Conservation (phyloP, 108 stramenopile species). For the Cyclotella atomus region DNA sequence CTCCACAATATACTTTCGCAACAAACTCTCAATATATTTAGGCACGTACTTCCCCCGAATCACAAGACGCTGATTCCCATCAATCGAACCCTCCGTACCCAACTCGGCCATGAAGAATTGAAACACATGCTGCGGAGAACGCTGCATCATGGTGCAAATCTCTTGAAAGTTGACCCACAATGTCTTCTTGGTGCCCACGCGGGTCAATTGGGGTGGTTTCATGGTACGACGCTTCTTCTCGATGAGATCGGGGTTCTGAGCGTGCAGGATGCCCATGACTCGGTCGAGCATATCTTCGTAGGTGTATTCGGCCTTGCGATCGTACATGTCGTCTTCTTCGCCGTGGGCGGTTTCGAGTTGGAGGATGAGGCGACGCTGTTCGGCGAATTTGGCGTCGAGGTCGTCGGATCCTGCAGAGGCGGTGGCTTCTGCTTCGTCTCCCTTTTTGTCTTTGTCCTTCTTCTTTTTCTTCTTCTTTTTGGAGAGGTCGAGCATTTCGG, state of each 20-base stretch:
- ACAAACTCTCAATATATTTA: constrained; percentile 97
- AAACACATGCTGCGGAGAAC: constrained; percentile 96
- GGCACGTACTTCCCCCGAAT: constrained; percentile 97
- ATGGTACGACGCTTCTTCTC: constrained; percentile 98
- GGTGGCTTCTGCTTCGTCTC: constrained; percentile 54
- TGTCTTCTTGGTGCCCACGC: constrained; percentile 95
- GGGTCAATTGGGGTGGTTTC: constrained; percentile 96
- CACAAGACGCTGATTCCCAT: constrained; percentile 98
- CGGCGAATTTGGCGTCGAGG: constrained; percentile 55
- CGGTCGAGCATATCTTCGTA: constrained; percentile 92
- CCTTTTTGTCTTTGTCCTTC: constrained; percentile 51
- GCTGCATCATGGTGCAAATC: constrained; percentile 98
- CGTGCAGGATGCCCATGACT: constrained; percentile 87
- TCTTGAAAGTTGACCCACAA: constrained; percentile 99
- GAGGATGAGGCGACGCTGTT: constrained; percentile 65
- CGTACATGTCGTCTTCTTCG: constrained; percentile 78
- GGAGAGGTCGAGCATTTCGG: constrained; percentile 88
- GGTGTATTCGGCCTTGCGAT: constrained; percentile 86
- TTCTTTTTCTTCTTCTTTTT: constrained; percentile 95
- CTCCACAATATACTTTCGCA: constrained; percentile 98
- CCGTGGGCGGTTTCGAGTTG: constrained; percentile 66
- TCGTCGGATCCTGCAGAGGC: constrained; percentile 22
- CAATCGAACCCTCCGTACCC: constrained; percentile 98
- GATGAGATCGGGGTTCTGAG: constrained; percentile 95
- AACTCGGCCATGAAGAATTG: constrained; percentile 99